phyloP scores from a whole-genome alignment of 1,139 yeast species.

The Candida frijolesensis region DNA sequence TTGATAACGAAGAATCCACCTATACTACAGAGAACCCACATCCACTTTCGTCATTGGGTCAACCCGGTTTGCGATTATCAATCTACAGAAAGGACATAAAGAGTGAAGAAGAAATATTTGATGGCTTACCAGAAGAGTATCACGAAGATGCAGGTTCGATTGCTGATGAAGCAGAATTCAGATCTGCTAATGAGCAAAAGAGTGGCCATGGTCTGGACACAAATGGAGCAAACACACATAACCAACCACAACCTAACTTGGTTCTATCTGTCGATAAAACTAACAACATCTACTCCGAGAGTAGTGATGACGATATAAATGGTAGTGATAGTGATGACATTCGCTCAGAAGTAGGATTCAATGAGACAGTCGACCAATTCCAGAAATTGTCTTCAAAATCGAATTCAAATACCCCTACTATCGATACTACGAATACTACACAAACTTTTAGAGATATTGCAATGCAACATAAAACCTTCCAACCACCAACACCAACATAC shows the following conservation, averaged over 20 bases:
- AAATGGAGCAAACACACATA: not conserved
- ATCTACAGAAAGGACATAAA: not conserved
- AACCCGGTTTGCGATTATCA: not conserved
- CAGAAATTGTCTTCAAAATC: slow-evolving; percentile 1
- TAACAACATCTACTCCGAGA: slow-evolving; percentile 4
- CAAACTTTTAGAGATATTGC: not conserved
- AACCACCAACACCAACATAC: slow-evolving; percentile 31
- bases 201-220: not conserved
- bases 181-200: not conserved
- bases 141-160: not conserved
- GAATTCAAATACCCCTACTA: not conserved
- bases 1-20: slow-evolving; percentile 13
- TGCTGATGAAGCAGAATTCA: not conserved
- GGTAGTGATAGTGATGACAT: not conserved
- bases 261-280: slow-evolving; percentile 15
- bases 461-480: not conserved
- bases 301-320: slow-evolving; percentile 20
- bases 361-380: not conserved
- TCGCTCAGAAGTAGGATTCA: slow-evolving; percentile 3
- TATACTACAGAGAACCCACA: not conserved
- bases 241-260: slow-evolving; percentile 4
- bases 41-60: not conserved
- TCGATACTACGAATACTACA: not conserved
- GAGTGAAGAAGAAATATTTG: not conserved
- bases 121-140: not conserved